phyloP scores from a whole-genome alignment of 306 rosid genomes.

The apple (Malus domestica) region DNA sequence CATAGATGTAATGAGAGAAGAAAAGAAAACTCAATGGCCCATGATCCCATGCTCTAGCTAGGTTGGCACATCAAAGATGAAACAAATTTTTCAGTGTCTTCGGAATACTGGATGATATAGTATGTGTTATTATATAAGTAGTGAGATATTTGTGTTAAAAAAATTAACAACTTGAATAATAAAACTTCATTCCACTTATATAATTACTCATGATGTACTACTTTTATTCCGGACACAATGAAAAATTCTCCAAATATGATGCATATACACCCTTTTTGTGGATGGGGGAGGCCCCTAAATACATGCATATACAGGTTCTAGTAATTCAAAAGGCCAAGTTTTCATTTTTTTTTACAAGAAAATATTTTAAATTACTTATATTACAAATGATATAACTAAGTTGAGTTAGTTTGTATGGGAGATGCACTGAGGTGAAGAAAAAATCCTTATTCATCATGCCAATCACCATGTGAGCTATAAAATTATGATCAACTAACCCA shows the following conservation, averaged over 20 bases:
- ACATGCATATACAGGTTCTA: background rate
- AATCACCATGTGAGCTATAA: background rate
- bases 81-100: no score
- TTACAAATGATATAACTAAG: no score
- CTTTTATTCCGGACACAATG: no score
- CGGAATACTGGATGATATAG: accelerated
- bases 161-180: no score
- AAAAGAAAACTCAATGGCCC: background rate
- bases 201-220: no score
- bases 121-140: no score
- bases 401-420: no score
- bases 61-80: background rate
- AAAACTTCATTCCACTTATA: no score
- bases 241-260: background rate
- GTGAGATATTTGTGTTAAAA: no score
- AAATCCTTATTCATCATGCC: background rate
- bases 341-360: background rate
- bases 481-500: no score
- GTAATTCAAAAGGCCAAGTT: background rate
- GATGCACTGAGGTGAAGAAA: no score
- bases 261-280: background rate
- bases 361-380: no score
- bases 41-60: background rate
- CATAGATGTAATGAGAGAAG: background rate
- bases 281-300: background rate